These are phyloP conservation scores for Diplodia intermedia DNA, from an alignment of 2,329 filamentous ascomycete genomes.

Conservation along the genomic window DNA sequence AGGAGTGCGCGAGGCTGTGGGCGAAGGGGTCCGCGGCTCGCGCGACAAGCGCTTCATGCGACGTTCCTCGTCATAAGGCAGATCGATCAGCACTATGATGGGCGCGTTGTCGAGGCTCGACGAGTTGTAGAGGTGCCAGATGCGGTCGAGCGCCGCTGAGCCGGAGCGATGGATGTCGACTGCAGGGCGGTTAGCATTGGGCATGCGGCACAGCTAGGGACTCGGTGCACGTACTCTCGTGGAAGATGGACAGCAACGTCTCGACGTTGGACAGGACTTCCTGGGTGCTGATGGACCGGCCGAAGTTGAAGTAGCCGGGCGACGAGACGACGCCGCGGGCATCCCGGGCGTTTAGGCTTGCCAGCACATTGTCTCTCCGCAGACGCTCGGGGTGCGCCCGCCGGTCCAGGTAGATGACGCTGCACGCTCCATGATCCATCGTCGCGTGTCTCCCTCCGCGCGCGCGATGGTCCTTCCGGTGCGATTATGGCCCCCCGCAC, in stretches of 20 bases:
- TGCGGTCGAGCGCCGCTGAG: slow-evolving; percentile 47
- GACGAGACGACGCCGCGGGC: slow-evolving; percentile 37
- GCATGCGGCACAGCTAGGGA: slow-evolving; percentile 6
- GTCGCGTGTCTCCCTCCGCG: slow-evolving; percentile 31
- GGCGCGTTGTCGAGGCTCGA: slow-evolving; percentile 44
- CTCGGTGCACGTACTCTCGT: slow-evolving; percentile 45
- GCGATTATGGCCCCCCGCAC: slow-evolving; percentile 33
- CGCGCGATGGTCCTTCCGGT: slow-evolving; percentile 27
- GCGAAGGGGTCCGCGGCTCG: slow-evolving; percentile 51
- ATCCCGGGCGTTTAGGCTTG: slow-evolving; percentile 41
- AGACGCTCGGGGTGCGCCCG: slow-evolving; percentile 52
- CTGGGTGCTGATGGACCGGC: slow-evolving; percentile 40
- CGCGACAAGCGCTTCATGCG: slow-evolving; percentile 50
- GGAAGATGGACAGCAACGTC: slow-evolving; percentile 50
- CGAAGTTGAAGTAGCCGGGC: slow-evolving; percentile 47
- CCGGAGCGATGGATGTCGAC: slow-evolving; percentile 52
- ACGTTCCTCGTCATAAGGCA: slow-evolving; percentile 53
- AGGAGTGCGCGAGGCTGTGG: slow-evolving; percentile 44
- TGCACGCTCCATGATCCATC: slow-evolving; percentile 55
- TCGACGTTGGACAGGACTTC: slow-evolving; percentile 51
- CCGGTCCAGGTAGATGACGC: slow-evolving; percentile 54
- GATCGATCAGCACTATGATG: slow-evolving; percentile 52
- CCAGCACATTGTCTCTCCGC: slow-evolving; percentile 46
- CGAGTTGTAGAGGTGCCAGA: slow-evolving; percentile 40
- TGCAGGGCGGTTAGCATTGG: slow-evolving; percentile 34